These are phyloP conservation scores for Quercus phellos DNA, from an alignment of 331 rosid genomes.

Conservation along the genomic window DNA sequence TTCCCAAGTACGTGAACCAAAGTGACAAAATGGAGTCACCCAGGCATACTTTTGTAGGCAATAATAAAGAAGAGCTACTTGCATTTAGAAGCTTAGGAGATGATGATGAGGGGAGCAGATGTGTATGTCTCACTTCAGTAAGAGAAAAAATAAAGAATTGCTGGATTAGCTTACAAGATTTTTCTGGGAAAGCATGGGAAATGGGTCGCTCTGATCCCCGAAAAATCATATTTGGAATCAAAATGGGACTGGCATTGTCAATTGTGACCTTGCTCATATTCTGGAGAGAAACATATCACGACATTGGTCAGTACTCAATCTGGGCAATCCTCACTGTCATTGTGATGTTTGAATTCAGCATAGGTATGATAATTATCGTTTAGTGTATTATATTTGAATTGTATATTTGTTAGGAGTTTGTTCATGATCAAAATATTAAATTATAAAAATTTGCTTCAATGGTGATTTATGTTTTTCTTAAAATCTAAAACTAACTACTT, in stretches of 20 bases:
- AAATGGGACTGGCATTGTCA: conserved; percentile 51
- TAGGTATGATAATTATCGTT: conserved; percentile 32
- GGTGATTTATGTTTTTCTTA: neutral
- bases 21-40: conserved; percentile 3
- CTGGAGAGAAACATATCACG: conserved; percentile 32
- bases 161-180: conserved; percentile 4
- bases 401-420: too few relatives aligned
- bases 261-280: conserved; percentile 48
- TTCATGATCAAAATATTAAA: too few relatives aligned
- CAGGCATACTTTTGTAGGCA: neutral
- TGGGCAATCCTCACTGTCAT: conserved; percentile 79
- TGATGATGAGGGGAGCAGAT: neutral
- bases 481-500: conserved; percentile 11
- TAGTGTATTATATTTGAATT: too few relatives aligned
- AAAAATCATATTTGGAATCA: conserved; percentile 43
- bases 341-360: conserved; percentile 72
- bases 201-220: conserved; percentile 67
- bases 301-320: conserved; percentile 47
- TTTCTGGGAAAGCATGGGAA: conserved; percentile 23
- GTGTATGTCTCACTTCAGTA: neutral
- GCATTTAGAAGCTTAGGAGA: conserved; percentile 1
- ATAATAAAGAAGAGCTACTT: conserved; percentile 19
- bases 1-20: neutral
- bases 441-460: too few relatives aligned
- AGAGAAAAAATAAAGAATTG: neutral